Evolutionary conservation across 1,139 yeast genomes (phyloP).

Genomic region (Scheffersomyces segobiensis): DNA sequence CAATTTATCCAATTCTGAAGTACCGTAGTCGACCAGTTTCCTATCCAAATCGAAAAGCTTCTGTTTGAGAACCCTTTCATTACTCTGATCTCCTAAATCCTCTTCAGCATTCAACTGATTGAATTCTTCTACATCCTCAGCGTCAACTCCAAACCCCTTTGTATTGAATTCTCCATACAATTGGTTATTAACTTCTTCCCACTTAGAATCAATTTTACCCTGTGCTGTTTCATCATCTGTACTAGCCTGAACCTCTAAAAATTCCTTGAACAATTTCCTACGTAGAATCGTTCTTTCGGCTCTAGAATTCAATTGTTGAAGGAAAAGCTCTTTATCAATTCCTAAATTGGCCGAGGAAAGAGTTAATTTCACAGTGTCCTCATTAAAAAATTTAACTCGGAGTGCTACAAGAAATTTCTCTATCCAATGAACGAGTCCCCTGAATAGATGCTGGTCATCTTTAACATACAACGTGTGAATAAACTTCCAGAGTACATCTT

Average conservation of each 20-base stretch:
- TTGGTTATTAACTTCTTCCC: conserved; percentile 49
- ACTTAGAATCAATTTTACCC: conserved; percentile 42
- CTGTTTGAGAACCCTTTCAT: neutral
- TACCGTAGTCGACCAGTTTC: conserved; percentile 13
- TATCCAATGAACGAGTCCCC: conserved; percentile 69
- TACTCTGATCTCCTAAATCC: conserved; percentile 8
- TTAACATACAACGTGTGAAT: conserved; percentile 73
- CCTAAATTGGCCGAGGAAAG: conserved; percentile 17
- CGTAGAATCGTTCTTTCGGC: conserved; percentile 30
- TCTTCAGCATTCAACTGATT: conserved; percentile 32
- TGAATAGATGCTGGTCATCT: conserved; percentile 72
- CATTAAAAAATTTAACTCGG: conserved; percentile 59
- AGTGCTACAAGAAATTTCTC: conserved; percentile 57
- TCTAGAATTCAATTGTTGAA: conserved; percentile 30
- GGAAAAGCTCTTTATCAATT: conserved; percentile 26
- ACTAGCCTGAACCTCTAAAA: conserved; percentile 21
- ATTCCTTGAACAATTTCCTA: conserved; percentile 37
- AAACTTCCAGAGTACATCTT: conserved; percentile 68
- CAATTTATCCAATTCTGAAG: conserved; percentile 17
- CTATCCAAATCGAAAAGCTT: conserved; percentile 7
- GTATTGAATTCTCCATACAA: conserved; percentile 43
- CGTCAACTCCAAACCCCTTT: conserved; percentile 57
- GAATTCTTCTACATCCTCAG: conserved; percentile 59
- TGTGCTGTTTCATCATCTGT: conserved; percentile 19
- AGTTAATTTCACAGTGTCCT: conserved; percentile 44